phyloP scores from a whole-genome alignment of 2,329 filamentous ascomycete species.

The Acephala macrosclerotiorum region DNA sequence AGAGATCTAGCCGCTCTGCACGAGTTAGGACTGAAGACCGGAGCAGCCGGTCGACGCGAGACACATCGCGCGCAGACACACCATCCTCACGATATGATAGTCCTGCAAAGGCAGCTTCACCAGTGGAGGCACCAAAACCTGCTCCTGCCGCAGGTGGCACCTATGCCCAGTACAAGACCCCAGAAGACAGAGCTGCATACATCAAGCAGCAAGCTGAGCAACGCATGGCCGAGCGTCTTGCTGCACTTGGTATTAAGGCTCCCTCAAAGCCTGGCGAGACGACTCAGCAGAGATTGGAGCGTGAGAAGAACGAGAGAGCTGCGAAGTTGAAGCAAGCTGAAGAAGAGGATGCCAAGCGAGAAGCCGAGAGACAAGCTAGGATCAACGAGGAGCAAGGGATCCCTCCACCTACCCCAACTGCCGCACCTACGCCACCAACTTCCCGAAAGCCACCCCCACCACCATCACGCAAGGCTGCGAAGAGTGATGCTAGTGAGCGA shows the following conservation, averaged over 20 bases:
- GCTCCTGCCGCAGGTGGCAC: slow-evolving; percentile 63
- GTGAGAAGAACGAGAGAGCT: slow-evolving; percentile 86
- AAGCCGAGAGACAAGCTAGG: slow-evolving; percentile 77
- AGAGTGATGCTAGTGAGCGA: slow-evolving; percentile 64
- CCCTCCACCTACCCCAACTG: slow-evolving; percentile 37
- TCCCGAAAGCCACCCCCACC: slow-evolving; percentile 82
- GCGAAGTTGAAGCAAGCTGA: slow-evolving; percentile 89
- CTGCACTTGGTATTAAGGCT: slow-evolving; percentile 89
- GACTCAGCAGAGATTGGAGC: slow-evolving; percentile 82
- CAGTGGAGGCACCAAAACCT: slow-evolving; percentile 44
- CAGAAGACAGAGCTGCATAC: slow-evolving; percentile 92
- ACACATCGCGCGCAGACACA: slow-evolving; percentile 47
- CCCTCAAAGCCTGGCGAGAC: slow-evolving; percentile 82
- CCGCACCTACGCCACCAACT: slow-evolving; percentile 23
- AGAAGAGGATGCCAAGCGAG: slow-evolving; percentile 89
- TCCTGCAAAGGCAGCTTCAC: slow-evolving; percentile 45
- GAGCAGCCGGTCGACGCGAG: slow-evolving; percentile 48
- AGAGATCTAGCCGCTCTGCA: slow-evolving; percentile 82
- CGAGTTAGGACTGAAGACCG: slow-evolving; percentile 69
- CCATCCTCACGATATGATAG: slow-evolving; percentile 46
- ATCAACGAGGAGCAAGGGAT: slow-evolving; percentile 45
- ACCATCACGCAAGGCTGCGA: slow-evolving; percentile 75
- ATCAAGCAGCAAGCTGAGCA: slow-evolving; percentile 98
- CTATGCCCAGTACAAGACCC: slow-evolving; percentile 86
- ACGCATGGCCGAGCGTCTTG: slow-evolving; percentile 94